phyloP scores from a whole-genome alignment of 257 asterid genomes.

The Thymus mandschuricus region DNA sequence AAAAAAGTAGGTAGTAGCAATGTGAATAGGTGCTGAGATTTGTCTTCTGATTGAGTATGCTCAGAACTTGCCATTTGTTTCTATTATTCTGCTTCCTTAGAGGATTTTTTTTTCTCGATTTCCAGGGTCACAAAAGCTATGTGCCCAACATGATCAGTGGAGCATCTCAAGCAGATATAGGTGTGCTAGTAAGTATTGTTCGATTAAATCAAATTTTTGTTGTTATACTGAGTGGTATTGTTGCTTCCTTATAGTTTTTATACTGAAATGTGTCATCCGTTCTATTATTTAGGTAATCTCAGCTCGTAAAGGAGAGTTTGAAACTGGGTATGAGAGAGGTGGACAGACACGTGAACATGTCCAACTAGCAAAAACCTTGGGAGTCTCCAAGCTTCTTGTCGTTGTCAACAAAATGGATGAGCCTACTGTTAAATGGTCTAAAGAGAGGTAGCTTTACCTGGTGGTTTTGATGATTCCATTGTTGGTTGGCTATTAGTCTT shows the following conservation, averaged over 20 bases:
- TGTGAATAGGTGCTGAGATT: neutral
- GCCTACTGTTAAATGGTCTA: slow-evolving; percentile 95
- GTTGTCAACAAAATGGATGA: slow-evolving; percentile 99
- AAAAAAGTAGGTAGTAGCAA: neutral
- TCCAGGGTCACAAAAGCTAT: slow-evolving; percentile 96
- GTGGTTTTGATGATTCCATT: neutral
- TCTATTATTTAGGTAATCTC: slow-evolving; percentile 70
- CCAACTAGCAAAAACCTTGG: slow-evolving; percentile 95
- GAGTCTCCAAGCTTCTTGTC: slow-evolving; percentile 87
- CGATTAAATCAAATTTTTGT: neutral
- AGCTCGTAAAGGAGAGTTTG: slow-evolving; percentile 95
- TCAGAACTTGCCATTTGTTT: neutral
- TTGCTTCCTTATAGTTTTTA: neutral
- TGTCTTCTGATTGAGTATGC: neutral
- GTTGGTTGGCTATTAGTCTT: slow-evolving; percentile 7
- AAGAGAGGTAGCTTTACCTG: slow-evolving; percentile 68
- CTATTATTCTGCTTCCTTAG: neutral
- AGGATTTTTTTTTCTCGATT: neutral
- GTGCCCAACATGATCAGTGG: slow-evolving; percentile 98
- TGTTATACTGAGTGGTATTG: neutral
- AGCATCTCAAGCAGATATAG: slow-evolving; percentile 98
- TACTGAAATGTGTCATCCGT: neutral
- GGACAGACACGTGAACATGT: slow-evolving; percentile 99
- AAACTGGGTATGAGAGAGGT: slow-evolving; percentile 98
- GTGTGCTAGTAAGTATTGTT: slow-evolving; percentile 69